Base-by-base conservation (phyloP, 164 flowering plant genomes). In the Paratinospora sagittata region DNA sequence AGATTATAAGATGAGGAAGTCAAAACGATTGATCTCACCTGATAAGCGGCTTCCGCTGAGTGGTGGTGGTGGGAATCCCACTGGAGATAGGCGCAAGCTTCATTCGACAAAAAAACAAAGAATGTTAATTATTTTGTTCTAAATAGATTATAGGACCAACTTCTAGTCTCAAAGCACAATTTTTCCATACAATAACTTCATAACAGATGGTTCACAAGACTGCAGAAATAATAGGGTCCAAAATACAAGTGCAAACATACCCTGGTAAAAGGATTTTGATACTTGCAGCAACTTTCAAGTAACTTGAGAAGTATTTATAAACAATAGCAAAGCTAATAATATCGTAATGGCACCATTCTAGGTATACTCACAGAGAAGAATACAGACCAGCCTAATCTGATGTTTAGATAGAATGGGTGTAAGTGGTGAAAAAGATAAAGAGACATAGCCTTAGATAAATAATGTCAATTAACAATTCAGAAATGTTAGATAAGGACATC, bases 31-130 rank as follows among this genome's bases (percentile, higher is more conserved):
- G 12, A 34, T 21, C 62, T 68, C 24, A 86, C 92, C 88, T 85
- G 72, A 88, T 88, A 41, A 84, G 78, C 1, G 84, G 88, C 79
- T 88, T 86, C 75, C 79, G 72, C 70, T 73, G 87, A 8, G 69
- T 65, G 11, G 66, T 36, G 33, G 81, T 72, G n/a, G 84, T 75
- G 37, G 82, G 75, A 9, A 57, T 39, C 21, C 68, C 80, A 72
- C 65, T 70, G 24, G 73, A 24, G 30, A 65, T 39, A 1, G 84
- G 79, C 21, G 81, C 75, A 75, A 90, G 86, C 94, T 89, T 43
- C 17, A 67, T 24, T 57, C 63, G 68, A 37, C 14, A 23, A 8
- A 30, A 61, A 33, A 26, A 62, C n/a, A 27, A 62, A 68, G 19
- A 19, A 67, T 6, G 13, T 8, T 9, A 21, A 3, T 37, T n/a